These are phyloP conservation scores for Botrytis aclada DNA, from an alignment of 2,329 filamentous ascomycete genomes.

Conservation along the genomic window DNA sequence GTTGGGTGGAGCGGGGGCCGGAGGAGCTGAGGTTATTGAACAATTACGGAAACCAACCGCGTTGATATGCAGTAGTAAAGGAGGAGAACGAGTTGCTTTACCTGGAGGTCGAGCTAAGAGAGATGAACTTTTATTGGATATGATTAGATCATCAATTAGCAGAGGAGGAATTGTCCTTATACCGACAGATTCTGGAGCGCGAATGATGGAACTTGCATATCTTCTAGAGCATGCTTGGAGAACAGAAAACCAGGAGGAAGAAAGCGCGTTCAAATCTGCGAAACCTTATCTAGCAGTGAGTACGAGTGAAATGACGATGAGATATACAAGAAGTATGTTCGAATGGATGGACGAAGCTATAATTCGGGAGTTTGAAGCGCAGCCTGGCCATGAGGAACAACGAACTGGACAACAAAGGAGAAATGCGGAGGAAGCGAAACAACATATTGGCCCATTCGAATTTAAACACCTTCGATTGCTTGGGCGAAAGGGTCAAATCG, in stretches of 20 bases:
- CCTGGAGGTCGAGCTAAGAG: conserved; percentile 73
- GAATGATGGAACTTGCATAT: conserved; percentile 88
- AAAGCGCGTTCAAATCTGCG: conserved; percentile 50
- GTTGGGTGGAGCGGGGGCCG: conserved; percentile 77
- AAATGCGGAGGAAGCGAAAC: conserved; percentile 49
- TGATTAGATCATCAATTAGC: conserved; percentile 73
- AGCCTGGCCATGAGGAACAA: conserved; percentile 29
- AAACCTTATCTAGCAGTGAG: conserved; percentile 80
- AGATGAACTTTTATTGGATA: conserved; percentile 80
- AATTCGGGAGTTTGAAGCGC: conserved; percentile 85
- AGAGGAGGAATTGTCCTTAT: conserved; percentile 90
- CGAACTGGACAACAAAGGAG: conserved; percentile 43
- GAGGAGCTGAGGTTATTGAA: conserved; percentile 88
- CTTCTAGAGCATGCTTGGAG: conserved; percentile 91
- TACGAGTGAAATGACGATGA: conserved; percentile 83
- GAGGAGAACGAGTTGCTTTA: conserved; percentile 67
- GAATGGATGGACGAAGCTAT: conserved; percentile 99
- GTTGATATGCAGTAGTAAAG: conserved; percentile 84
- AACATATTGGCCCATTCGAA: conserved; percentile 73
- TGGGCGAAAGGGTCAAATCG: conserved; percentile 76
- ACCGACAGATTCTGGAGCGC: conserved; percentile 91
- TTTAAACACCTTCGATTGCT: conserved; percentile 82
- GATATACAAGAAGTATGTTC: conserved; percentile 89
- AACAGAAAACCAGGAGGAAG: conserved; percentile 53
- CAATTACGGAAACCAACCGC: conserved; percentile 91